Evolutionary conservation across 257 asterid species (phyloP), one percentile per base, ranked within the genome.

Genomic region (Lycium ferocissimum): DNA sequence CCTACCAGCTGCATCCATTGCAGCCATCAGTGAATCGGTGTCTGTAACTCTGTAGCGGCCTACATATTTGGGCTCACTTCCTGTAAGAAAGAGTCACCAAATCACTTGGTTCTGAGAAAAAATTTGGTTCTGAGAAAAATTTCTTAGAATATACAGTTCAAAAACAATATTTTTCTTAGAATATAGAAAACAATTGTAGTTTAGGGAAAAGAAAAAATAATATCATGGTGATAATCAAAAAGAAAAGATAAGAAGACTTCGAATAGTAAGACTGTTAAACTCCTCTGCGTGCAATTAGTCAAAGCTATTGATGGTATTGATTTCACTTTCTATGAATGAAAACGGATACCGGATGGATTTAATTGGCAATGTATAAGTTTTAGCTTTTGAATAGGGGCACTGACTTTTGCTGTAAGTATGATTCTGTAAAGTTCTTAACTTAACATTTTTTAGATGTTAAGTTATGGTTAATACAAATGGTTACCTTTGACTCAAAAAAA

Each of bases 21-120:
- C 96, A 65, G 99, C 98, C 76, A 85, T 83, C 72, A 94, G 98
- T 51, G 99, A 94, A 85, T 95, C 95, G 78, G 98, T 79, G 84
- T 97, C 99, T 3, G 99, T 94, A 86, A 95, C 86, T 90, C 99
- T 97, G 89, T 97, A 97, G 88, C 96, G 89, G 83, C 99, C 99
- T 78, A 87, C 94, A 85, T 93, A 95, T 90, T 90, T 92, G 62
- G 99, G 94, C 75, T 95, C 97, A 83, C 87, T 92, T 84, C 98
- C 99, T 97, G 94, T 79, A 45, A 87, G 73, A 84, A 56, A 2
- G 59, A 82, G 66, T 58, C 38, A 71, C 15, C 70, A 40, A 37
- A 45, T 63, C 82, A 76, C 57, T 80, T 56, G 51, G 38, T 75
- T 76, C 12, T 78, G 37, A 83, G 59, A 67, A n/a, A n/a, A n/a